Conservation (phyloP, 352 stramenopile species). For the Phytophthora lateralis region DNA sequence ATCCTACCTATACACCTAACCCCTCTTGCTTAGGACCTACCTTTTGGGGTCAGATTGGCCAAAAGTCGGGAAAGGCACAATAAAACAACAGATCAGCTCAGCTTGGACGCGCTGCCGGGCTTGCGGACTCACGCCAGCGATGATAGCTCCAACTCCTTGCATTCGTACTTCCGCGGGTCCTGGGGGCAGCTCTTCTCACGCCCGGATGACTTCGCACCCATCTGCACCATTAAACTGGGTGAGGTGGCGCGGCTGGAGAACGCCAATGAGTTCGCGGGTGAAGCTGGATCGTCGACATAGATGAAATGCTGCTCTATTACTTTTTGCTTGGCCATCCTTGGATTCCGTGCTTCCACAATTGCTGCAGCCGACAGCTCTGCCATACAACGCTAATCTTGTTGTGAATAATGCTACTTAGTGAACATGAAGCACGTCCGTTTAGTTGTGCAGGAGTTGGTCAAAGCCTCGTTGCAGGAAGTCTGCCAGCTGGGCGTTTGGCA, state of each 20-base stretch:
- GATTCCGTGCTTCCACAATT: no score
- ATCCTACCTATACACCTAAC: no score
- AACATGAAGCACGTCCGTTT: background rate
- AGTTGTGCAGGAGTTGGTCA: constrained; percentile 50
- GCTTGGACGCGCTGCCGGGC: constrained; percentile 60
- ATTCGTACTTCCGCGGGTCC: constrained; percentile 64
- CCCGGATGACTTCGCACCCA: constrained; percentile 92
- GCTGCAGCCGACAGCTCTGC: constrained; percentile 12
- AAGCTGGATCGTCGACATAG: constrained; percentile 87
- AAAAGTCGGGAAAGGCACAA: no score
- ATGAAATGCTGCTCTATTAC: no score
- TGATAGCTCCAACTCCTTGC: constrained; percentile 53
- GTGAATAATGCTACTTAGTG: background rate
- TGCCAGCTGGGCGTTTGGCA: constrained; percentile 55
- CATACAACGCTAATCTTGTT: background rate
- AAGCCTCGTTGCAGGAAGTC: constrained; percentile 68
- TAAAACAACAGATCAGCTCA: background rate
- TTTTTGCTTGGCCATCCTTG: no score
- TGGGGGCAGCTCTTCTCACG: constrained; percentile 87
- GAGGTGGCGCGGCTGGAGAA: constrained; percentile 85
- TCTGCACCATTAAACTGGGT: constrained; percentile 94
- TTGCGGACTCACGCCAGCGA: constrained; percentile 64
- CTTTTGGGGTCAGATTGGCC: no score
- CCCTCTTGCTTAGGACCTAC: no score
- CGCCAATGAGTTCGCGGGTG: constrained; percentile 74